Evolutionary conservation across 371 early-diverging fungal genomes (phyloP), one percentile per base, ranked within the genome.

Genomic region (Blastocladiella emersonii): DNA sequence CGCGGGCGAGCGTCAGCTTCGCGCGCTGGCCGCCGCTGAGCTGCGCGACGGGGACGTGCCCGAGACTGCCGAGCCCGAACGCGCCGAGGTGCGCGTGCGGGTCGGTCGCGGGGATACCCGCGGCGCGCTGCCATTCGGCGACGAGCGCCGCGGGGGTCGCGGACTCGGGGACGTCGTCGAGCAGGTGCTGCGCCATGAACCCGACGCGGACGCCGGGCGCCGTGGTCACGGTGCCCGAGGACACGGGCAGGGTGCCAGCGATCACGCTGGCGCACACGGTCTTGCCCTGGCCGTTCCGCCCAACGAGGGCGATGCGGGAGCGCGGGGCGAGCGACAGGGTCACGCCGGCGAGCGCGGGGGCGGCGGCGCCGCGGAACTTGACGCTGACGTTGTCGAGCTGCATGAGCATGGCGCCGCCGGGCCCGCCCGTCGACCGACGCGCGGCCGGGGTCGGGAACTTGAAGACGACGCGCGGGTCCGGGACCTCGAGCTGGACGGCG

Each of bases 241-340:
- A 76, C 0, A 87, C 88, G 0, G 66, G 48, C 0, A 74, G 68
- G n/a, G 75, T 72, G 3, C 85, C 85, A 0, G 78, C 70, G 32
- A 95, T 62, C 57, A 91, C 62, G n/a, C 87, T 79, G 67, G 91
- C 72, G 37, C 93, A 70, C 1, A 93, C 93, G 23, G 90, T 78
- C 69, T 95, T 95, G 49, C 94, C 91, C 63, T 77, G 72, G 41
- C 89, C 91, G 71, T 91, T 91, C 1, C 80, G 76, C 12, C 90
- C 90, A n/a, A 90, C 69, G 34, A 91, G 74, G 1, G 76, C 88
- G 44, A 88, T 77, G 7, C 88, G 73, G 3, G 78, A 71, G 12
- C 76, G 76, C 12, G 72, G 76, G 34, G 79, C 81, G 39, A 91
- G 70, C 27, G 76, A 78, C 4, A 91, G 72, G 2, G 82, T 84